Evolutionary conservation across 768 basidiomycete genomes (phyloP).

Genomic region (Dentipellis sp.): DNA sequence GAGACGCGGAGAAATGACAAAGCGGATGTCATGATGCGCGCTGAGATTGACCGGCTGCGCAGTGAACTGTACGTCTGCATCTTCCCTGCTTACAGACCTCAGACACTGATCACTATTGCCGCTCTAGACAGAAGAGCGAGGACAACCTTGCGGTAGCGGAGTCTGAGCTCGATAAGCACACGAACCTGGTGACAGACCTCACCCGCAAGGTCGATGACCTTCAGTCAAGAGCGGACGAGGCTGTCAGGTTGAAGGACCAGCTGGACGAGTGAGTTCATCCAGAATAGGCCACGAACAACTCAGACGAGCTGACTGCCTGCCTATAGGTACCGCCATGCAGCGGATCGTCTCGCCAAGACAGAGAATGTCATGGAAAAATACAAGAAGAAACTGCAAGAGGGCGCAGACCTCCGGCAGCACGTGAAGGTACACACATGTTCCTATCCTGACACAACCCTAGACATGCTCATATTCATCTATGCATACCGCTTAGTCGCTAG

Average conservation of each 20-base stretch:
- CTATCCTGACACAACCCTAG: too few relatives aligned
- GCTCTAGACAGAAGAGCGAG: slow-evolving; percentile 81
- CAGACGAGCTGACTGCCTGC: not conserved
- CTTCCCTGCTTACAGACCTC: slow-evolving; percentile 3
- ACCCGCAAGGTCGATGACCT: slow-evolving; percentile 77
- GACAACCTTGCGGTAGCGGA: slow-evolving; percentile 82
- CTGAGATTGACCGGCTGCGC: slow-evolving; percentile 75
- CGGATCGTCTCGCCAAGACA: slow-evolving; percentile 85
- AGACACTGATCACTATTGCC: slow-evolving; percentile 20
- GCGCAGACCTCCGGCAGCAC: slow-evolving; percentile 79
- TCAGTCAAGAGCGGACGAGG: slow-evolving; percentile 68
- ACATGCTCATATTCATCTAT: too few relatives aligned
- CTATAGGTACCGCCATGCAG: slow-evolving; percentile 78
- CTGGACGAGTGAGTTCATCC: slow-evolving; percentile 71
- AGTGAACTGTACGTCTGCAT: slow-evolving; percentile 65
- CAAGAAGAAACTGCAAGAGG: slow-evolving; percentile 96
- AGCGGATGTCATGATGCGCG: slow-evolving; percentile 66
- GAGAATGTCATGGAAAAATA: slow-evolving; percentile 99
- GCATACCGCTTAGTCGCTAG: slow-evolving; percentile 61
- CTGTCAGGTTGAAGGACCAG: slow-evolving; percentile 78
- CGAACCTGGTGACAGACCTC: slow-evolving; percentile 55
- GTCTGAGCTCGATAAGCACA: slow-evolving; percentile 76
- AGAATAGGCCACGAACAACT: not conserved
- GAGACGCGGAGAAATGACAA: slow-evolving; percentile 58
- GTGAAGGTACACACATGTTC: slow-evolving; percentile 46